Evolutionary conservation across 2,329 filamentous ascomycete genomes (phyloP).

Genomic region (Rasamsonia emersonii): DNA sequence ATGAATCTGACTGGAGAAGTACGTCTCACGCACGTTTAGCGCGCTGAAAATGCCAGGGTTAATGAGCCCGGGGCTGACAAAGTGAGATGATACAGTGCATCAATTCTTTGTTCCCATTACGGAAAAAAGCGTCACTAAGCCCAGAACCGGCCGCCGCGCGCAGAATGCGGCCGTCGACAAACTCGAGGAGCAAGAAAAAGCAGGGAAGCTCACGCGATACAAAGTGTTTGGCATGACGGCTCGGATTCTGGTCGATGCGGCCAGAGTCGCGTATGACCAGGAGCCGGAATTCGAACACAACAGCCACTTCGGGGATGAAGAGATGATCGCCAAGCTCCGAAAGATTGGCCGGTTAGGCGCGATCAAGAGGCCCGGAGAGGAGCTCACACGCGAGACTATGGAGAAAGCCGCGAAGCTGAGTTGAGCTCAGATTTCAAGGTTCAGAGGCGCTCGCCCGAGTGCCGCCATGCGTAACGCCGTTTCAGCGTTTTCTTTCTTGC

Average conservation of each 20-base stretch:
- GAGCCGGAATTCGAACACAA: conserved; percentile 77
- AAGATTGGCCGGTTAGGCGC: conserved; percentile 49
- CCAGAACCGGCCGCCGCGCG: conserved; percentile 32
- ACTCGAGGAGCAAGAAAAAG: conserved; percentile 41
- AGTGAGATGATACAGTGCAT: conserved; percentile 52
- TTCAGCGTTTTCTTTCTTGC: conserved; percentile 10
- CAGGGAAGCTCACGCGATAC: conserved; percentile 50
- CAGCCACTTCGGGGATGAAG: conserved; percentile 56
- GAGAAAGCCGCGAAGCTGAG: conserved; percentile 42
- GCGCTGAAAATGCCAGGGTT: too few relatives aligned
- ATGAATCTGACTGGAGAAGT: conserved; percentile 65
- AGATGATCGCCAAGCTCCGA: conserved; percentile 51
- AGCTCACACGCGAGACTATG: conserved; percentile 44
- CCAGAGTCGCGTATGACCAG: conserved; percentile 71
- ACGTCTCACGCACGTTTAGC: too few relatives aligned
- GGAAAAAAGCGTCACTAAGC: conserved; percentile 59
- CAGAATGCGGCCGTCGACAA: conserved; percentile 32
- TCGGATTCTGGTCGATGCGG: conserved; percentile 78
- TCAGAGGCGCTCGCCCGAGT: too few relatives aligned
- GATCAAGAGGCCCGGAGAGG: conserved; percentile 42
- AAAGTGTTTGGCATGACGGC: conserved; percentile 95
- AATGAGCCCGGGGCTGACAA: too few relatives aligned
- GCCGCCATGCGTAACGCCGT: conserved; percentile 8
- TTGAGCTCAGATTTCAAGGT: too few relatives aligned
- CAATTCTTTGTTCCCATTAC: conserved; percentile 83